These are phyloP conservation scores for Beauveria rudraprayagi DNA, from an alignment of 2,329 filamentous ascomycete genomes.

Conservation along the genomic window DNA sequence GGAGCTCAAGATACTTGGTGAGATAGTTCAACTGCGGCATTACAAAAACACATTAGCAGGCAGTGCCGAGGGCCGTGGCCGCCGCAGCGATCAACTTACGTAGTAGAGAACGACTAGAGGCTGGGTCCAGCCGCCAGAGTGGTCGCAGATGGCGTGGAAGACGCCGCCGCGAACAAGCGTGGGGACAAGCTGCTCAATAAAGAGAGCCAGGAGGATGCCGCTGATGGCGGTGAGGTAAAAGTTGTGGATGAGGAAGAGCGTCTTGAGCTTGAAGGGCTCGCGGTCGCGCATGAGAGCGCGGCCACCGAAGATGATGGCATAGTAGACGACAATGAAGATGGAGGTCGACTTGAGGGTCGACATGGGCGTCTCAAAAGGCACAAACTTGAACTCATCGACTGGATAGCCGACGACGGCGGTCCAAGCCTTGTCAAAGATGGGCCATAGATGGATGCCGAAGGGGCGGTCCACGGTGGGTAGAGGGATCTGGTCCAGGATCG, in stretches of 20 bases:
- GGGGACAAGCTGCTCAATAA: constrained; percentile 83
- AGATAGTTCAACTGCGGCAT: constrained; percentile 78
- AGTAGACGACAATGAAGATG: constrained; percentile 80
- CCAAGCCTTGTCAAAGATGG: constrained; percentile 85
- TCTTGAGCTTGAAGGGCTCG: constrained; percentile 77
- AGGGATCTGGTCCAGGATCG: constrained; percentile 50
- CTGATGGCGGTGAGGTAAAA: constrained; percentile 86
- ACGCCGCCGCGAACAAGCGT: constrained; percentile 72
- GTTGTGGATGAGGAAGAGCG: constrained; percentile 93
- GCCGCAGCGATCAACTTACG: constrained; percentile 45
- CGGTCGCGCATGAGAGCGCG: constrained; percentile 86
- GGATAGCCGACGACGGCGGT: constrained; percentile 71
- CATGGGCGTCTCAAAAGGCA: constrained; percentile 74
- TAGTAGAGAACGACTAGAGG: constrained; percentile 93
- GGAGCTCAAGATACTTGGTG: constrained; percentile 92
- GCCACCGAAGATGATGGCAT: constrained; percentile 86
- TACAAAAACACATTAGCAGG: not conserved
- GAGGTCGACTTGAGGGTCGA: constrained; percentile 80
- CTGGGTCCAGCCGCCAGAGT: constrained; percentile 83
- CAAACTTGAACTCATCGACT: constrained; percentile 78
- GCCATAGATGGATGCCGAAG: constrained; percentile 88
- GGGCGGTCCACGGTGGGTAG: constrained; percentile 81
- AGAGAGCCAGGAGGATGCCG: constrained; percentile 70
- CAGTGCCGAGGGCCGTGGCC: not conserved
- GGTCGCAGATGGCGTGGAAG: constrained; percentile 80